Percentiles rank a stretch among this genome's conserved stretches.
These are phyloP conservation scores for Trichosporon coremiiforme DNA, from an alignment of 1,284 basidiomycete genomes.

Conservation along the genomic window DNA sequence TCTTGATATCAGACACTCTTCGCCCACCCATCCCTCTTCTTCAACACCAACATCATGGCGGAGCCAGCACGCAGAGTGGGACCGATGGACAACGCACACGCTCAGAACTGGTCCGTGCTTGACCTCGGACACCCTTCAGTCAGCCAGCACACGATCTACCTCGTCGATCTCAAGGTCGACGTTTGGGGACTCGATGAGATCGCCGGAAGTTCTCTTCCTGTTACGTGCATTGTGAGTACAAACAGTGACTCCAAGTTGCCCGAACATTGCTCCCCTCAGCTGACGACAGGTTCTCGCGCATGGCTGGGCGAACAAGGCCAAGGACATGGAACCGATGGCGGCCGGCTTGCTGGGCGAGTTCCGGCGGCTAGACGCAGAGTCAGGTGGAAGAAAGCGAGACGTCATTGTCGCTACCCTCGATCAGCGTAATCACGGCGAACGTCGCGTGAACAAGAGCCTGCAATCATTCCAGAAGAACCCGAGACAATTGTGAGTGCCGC, in stretches of 20 bases:
- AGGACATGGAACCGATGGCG: constrained; percentile 41
- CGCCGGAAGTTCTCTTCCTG: constrained; percentile 31
- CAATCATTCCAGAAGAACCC: constrained; percentile 65
- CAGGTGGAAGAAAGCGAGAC: constrained; percentile 34
- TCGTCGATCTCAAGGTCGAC: constrained; percentile 45
- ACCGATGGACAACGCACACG: constrained; percentile 27
- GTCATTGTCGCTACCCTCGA: constrained; percentile 59
- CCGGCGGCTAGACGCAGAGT: constrained; percentile 20
- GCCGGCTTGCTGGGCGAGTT: constrained; percentile 46
- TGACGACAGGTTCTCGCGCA: constrained; percentile 28
- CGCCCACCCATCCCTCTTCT: not conserved
- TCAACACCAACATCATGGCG: not conserved
- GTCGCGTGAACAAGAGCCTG: constrained; percentile 59
- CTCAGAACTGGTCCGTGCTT: constrained; percentile 41
- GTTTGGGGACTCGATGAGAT: constrained; percentile 52
- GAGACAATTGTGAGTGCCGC: constrained; percentile 58
- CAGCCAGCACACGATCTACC: constrained; percentile 28
- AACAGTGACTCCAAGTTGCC: not conserved
- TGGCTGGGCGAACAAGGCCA: constrained; percentile 31
- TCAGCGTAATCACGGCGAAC: constrained; percentile 72
- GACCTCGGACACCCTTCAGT: constrained; percentile 32
- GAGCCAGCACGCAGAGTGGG: constrained; percentile 2
- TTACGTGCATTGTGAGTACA: constrained; percentile 40
- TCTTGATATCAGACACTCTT: not conserved
- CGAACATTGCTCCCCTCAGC: not conserved